Base-by-base conservation (phyloP, 1,284 basidiomycete species). In the Amylostereum areolatum region DNA sequence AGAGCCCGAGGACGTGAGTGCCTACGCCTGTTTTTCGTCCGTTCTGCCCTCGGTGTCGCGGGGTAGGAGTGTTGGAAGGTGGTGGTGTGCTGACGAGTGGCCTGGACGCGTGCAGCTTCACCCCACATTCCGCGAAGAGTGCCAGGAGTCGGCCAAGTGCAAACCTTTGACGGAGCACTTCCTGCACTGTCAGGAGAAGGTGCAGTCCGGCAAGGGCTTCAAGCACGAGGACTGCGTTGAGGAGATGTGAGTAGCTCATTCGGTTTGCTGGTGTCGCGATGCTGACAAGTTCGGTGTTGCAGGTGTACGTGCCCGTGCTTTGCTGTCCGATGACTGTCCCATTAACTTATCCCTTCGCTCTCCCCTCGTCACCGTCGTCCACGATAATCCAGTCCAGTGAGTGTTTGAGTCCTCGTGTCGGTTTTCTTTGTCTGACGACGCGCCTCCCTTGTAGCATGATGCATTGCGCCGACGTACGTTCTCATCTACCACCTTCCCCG, bases 141-240 rank as follows among this genome's bases (percentile, higher is more conserved):
- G 90, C 70, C 76, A 85, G 62, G 65, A 80, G 56, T 70, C 79
- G 30, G 67, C 77, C 24, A 81, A 85, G 59, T 96, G 93, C 62
- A 78, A 77, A 45, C 70, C 81, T 41, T 68, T 85, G 54, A 75
- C 84, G 42, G 83, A 89, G 66, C 93, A 97, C 73, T 96, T 96
- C 70, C 79, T 87, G 56, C 89, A 94, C 63, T 97, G 93, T 69
- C 79, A 88, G 62, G 88, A 95, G 68, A 92, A 92, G 70, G 83
- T 95, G 46, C 72, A 83, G 53, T 75, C 72, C 31, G 92, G 92
- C 37, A 66, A 93, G 62, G 91, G 90, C 43, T 91, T 80, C 78
- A 83, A 89, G 65, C 80, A 81, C 55, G 92, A 95, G 75, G 89
- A 92, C 65, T 95, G 92, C 65, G 89, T 94, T 46, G 92, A 93